These are phyloP conservation scores for Russula earlei DNA, from an alignment of 768 basidiomycete species.

Conservation along the genomic window DNA sequence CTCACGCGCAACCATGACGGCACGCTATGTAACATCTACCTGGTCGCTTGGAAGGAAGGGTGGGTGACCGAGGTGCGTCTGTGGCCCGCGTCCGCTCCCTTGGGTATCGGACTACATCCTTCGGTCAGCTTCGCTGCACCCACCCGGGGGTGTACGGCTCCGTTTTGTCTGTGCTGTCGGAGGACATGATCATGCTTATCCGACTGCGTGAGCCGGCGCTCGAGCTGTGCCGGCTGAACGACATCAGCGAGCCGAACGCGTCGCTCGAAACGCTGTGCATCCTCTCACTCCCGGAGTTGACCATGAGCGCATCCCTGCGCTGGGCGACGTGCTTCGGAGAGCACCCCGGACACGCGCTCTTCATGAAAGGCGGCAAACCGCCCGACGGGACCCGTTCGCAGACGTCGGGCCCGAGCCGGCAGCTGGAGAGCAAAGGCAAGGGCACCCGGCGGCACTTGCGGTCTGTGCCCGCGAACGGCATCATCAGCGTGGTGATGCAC, in stretches of 20 bases:
- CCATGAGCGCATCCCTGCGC: not conserved
- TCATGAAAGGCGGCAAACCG: not conserved
- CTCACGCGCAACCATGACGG: not conserved
- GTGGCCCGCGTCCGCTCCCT: no score
- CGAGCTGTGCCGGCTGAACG: constrained; percentile 1
- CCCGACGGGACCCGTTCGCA: not conserved
- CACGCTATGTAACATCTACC: constrained; percentile 4
- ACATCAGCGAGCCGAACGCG: not conserved
- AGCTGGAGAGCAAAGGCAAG: not conserved
- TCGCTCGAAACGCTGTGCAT: constrained; percentile 5
- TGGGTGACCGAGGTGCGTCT: constrained; percentile 6
- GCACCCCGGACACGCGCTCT: constrained; percentile 9
- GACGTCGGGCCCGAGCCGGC: not conserved
- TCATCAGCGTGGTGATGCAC: constrained; percentile 12
- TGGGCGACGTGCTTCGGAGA: constrained; percentile 13
- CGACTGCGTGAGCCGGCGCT: constrained; percentile 7
- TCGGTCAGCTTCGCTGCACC: not conserved
- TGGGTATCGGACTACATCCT: not conserved
- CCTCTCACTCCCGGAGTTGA: constrained; percentile 1
- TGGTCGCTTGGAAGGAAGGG: constrained; percentile 12
- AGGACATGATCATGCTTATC: constrained; percentile 2
- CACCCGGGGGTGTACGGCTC: constrained; percentile 7
- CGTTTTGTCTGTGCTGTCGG: constrained; percentile 1
- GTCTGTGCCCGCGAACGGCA: constrained; percentile 3
- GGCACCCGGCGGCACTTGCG: not conserved